Percentiles rank a stretch among this genome's conserved stretches.
Conservation (phyloP, 768 basidiomycete species). For the Multifurca ochricompacta region DNA sequence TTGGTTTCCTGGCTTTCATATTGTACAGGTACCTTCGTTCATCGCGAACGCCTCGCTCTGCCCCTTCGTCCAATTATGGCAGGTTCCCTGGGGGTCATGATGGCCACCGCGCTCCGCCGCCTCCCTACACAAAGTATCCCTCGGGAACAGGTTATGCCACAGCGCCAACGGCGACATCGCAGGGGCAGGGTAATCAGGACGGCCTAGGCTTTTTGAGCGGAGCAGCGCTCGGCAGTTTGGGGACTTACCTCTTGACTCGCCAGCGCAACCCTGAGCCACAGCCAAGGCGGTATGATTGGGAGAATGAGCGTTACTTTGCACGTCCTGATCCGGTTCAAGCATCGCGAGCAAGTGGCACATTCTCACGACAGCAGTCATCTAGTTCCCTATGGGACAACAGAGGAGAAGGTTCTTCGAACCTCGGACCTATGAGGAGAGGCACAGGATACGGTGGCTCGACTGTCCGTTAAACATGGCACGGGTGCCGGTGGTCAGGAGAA, state of each 20-base stretch:
- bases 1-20: constrained; percentile 42
- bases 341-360: constrained; percentile 18
- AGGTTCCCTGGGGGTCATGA: constrained; percentile 46
- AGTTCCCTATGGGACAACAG: constrained; percentile 34
- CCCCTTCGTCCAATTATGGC: constrained; percentile 29
- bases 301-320: constrained; percentile 31
- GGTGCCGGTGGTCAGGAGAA: not conserved
- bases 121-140: constrained; percentile 39
- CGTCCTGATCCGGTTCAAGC: constrained; percentile 25
- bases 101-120: constrained; percentile 36
- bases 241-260: constrained; percentile 44
- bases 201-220: constrained; percentile 82
- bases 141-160: constrained; percentile 34
- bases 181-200: not conserved
- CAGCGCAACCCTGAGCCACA: constrained; percentile 23
- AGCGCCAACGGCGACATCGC: not conserved
- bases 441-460: constrained; percentile 76
- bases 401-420: constrained; percentile 59
- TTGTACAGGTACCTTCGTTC: constrained; percentile 52
- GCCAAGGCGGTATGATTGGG: constrained; percentile 50
- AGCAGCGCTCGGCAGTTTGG: constrained; percentile 63
- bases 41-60: constrained; percentile 31
- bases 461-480: constrained; percentile 43
- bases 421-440: constrained; percentile 67
- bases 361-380: constrained; percentile 5